phyloP scores from a whole-genome alignment of 371 early-diverging fungal species.

The Syncephalis fuscata region DNA sequence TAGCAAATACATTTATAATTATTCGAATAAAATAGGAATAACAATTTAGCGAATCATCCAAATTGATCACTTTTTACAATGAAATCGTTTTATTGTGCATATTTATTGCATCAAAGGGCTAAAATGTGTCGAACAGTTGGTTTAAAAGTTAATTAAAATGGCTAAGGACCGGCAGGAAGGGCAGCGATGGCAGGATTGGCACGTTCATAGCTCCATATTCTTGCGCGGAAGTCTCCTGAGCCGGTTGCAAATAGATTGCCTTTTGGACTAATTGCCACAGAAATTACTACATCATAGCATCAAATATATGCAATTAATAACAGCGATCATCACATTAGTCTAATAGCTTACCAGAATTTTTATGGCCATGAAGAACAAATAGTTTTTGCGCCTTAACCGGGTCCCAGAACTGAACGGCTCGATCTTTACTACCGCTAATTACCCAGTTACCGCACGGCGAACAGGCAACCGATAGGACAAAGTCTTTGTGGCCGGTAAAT shows the following conservation, averaged over 20 bases:
- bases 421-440: slow-evolving; percentile 88
- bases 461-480: slow-evolving; percentile 90
- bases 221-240: slow-evolving; percentile 83
- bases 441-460: slow-evolving; percentile 88
- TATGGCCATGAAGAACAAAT: slow-evolving; percentile 94
- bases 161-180: too few relatives aligned
- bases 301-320: neutral
- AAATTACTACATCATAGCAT: slow-evolving; percentile 48
- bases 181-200: neutral
- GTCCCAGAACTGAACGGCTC: slow-evolving; percentile 93
- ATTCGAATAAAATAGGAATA: too few relatives aligned
- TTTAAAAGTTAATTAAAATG: too few relatives aligned
- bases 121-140: too few relatives aligned
- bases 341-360: slow-evolving; percentile 66
- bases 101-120: too few relatives aligned
- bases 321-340: neutral
- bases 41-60: too few relatives aligned
- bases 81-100: too few relatives aligned
- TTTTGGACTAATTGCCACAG: slow-evolving; percentile 68
- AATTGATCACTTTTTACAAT: too few relatives aligned
- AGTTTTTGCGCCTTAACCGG: slow-evolving; percentile 56
- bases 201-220: slow-evolving; percentile 68
- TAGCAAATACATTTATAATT: too few relatives aligned
- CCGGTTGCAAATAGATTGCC: slow-evolving; percentile 89
- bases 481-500: slow-evolving; percentile 71